Conservation (phyloP, 257 asterid species). For the Solanum acaule region DNA sequence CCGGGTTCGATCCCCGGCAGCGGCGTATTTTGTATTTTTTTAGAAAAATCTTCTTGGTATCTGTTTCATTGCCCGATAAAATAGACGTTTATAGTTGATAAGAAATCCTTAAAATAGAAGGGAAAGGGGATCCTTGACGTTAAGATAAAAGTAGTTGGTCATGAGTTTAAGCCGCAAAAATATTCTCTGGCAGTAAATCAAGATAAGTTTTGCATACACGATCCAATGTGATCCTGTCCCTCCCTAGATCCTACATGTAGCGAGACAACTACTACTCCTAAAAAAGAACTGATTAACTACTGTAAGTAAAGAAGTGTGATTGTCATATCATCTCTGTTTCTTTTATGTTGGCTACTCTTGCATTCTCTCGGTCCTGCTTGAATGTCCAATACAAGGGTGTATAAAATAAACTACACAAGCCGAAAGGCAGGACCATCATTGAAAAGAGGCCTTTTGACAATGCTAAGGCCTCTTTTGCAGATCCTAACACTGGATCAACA, state of each 20-base stretch:
- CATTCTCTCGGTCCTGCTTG: constrained; percentile 69
- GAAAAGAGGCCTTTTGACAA: constrained; percentile 77
- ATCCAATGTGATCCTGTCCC: background rate
- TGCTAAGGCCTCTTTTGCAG: constrained; percentile 64
- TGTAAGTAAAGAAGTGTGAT: background rate
- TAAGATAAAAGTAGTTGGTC: background rate
- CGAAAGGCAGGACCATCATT: constrained; percentile 86
- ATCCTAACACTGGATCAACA: constrained; percentile 66
- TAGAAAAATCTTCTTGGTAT: too few relatives aligned
- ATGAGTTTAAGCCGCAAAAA: background rate
- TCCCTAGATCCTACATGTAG: background rate
- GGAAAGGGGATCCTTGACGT: background rate
- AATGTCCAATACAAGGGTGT: constrained; percentile 85
- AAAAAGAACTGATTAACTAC: background rate
- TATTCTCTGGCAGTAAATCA: background rate
- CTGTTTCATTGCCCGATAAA: background rate
- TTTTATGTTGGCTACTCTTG: constrained; percentile 45
- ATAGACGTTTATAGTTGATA: background rate
- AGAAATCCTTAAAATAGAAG: background rate
- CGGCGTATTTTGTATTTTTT: background rate
- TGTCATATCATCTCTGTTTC: constrained; percentile 70
- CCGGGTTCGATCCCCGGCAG: constrained; percentile 32
- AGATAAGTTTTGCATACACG: background rate
- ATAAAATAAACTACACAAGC: constrained; percentile 75
- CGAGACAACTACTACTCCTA: background rate